Percentiles rank a stretch among this genome's conserved stretches.
Conservation (phyloP, 208 protist genomes). For the Acanthamoeba castellanii region DNA sequence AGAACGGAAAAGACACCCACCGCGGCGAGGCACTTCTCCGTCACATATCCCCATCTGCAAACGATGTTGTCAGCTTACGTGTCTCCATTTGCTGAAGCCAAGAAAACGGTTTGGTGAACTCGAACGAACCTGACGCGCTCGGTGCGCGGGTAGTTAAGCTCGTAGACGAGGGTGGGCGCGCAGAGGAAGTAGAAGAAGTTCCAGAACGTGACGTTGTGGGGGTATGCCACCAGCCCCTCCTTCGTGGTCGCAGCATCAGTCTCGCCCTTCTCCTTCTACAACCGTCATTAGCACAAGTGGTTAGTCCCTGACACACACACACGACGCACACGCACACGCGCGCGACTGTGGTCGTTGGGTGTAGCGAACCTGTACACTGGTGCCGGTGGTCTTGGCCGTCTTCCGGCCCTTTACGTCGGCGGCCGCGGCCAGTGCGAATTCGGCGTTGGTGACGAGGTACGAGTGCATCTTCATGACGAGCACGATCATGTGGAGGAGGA, state of each 20-base stretch:
- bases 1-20: constrained; percentile 72
- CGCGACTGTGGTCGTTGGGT: too few relatives aligned
- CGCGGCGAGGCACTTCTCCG: constrained; percentile 62
- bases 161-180: constrained; percentile 88
- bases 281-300: too few relatives aligned
- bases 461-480: constrained; percentile 77
- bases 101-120: neutral
- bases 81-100: neutral
- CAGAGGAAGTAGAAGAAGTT: constrained; percentile 87
- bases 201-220: constrained; percentile 82
- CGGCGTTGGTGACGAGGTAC: constrained; percentile 71
- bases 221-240: constrained; percentile 71
- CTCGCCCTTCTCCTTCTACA: too few relatives aligned
- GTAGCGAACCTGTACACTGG: too few relatives aligned
- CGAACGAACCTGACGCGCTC: constrained; percentile 70
- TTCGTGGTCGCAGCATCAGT: too few relatives aligned
- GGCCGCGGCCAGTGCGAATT: constrained; percentile 17
- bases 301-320: too few relatives aligned
- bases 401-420: neutral
- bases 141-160: constrained; percentile 86
- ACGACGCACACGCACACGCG: too few relatives aligned
- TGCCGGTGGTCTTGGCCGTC: neutral
- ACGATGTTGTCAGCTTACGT: neutral
- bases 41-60: constrained; percentile 60
- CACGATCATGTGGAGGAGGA: constrained; percentile 67